These are phyloP conservation scores for Aaosphaeria pasadenensis DNA, from an alignment of 2,329 filamentous ascomycete genomes.

Conservation along the genomic window DNA sequence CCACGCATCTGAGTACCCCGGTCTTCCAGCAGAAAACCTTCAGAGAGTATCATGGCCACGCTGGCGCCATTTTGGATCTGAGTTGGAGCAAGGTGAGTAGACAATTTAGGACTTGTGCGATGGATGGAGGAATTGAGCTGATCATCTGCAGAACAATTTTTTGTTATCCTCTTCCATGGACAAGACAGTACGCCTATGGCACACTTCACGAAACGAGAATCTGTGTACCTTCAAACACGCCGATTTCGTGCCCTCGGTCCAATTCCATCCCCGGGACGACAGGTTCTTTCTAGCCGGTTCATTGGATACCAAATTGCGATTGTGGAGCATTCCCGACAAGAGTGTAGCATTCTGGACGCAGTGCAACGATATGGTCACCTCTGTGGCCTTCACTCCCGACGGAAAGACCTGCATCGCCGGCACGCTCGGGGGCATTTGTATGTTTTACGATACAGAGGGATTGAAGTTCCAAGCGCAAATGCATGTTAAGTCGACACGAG, in stretches of 20 bases:
- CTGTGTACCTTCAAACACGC: constrained; percentile 92
- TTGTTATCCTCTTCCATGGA: constrained; percentile 96
- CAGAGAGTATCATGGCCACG: constrained; percentile 79
- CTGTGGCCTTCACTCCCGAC: constrained; percentile 89
- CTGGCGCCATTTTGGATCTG: constrained; percentile 80
- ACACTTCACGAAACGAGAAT: constrained; percentile 79
- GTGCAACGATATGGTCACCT: constrained; percentile 84
- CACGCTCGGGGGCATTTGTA: constrained; percentile 77
- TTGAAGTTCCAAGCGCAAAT: constrained; percentile 81
- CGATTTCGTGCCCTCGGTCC: constrained; percentile 91
- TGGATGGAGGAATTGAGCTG: background rate
- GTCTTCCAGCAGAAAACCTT: constrained; percentile 80
- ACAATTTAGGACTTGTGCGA: background rate
- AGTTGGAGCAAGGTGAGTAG: constrained; percentile 83
- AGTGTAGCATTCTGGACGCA: constrained; percentile 79
- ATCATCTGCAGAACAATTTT: constrained; percentile 71
- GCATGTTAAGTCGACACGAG: constrained; percentile 87
- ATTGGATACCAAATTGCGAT: constrained; percentile 77
- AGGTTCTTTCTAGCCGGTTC: constrained; percentile 95
- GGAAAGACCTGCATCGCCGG: constrained; percentile 88
- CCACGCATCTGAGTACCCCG: constrained; percentile 74
- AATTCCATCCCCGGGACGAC: constrained; percentile 92
- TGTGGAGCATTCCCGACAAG: constrained; percentile 98
- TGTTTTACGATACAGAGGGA: constrained; percentile 91
- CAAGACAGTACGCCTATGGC: constrained; percentile 93